phyloP scores from a whole-genome alignment of 2,329 filamentous ascomycete genomes.

The Pseudogymnoascus sp. region DNA sequence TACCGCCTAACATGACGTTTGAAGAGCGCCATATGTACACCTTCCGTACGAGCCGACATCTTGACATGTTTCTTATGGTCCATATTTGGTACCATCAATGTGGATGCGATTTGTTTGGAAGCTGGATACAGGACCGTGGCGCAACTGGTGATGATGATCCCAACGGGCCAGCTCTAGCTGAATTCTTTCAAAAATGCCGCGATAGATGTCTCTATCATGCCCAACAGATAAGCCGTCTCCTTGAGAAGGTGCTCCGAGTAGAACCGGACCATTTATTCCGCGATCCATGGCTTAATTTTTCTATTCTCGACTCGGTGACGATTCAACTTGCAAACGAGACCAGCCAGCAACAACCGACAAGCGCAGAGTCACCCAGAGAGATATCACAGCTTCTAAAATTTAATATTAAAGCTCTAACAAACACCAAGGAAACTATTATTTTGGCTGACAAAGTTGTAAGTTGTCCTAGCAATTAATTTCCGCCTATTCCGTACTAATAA shows the following conservation, averaged over 20 bases:
- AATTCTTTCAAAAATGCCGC: slow-evolving; percentile 8
- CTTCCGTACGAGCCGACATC: slow-evolving; percentile 6
- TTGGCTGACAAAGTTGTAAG: slow-evolving; percentile 7
- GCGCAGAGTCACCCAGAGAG: background rate
- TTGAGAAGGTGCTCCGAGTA: slow-evolving; percentile 6
- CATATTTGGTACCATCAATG: slow-evolving; percentile 10
- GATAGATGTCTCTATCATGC: slow-evolving; percentile 3
- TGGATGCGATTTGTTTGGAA: background rate
- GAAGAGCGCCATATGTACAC: slow-evolving; percentile 9
- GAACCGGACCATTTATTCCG: slow-evolving; percentile 8
- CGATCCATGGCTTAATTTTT: slow-evolving; percentile 7
- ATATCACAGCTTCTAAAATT: background rate
- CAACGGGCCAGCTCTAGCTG: slow-evolving; percentile 1
- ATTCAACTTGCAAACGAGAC: background rate
- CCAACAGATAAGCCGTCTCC: background rate
- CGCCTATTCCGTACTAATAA: background rate
- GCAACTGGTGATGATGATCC: slow-evolving; percentile 14
- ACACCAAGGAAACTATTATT: background rate
- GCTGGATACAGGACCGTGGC: slow-evolving; percentile 16
- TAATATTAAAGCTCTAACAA: slow-evolving; percentile 4
- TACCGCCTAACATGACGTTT: slow-evolving; percentile 3
- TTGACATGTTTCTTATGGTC: slow-evolving; percentile 12
- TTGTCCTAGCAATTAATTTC: background rate
- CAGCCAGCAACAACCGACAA: background rate
- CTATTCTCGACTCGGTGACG: background rate